Evolutionary conservation across 768 basidiomycete species (phyloP), one percentile per base, ranked within the genome.

Genomic region (Boletales sp.): DNA sequence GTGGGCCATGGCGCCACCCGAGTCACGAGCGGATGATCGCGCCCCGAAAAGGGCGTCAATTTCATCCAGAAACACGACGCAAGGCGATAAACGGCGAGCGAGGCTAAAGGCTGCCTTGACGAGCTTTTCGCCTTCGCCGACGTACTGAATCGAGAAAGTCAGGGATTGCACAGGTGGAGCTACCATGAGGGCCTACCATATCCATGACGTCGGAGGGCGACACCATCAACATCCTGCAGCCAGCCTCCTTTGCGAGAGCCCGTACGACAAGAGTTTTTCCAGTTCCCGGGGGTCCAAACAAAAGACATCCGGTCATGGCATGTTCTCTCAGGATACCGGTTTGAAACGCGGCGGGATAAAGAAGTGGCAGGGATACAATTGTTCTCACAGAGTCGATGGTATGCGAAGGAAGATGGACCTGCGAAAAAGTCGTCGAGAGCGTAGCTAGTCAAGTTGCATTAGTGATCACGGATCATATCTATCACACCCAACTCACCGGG

Each of bases 171-270:
- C 36, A 11, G 41, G 25, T 7, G 30, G 21, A 51, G 8, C 8
- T 17, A 46, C n/a, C 30, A 28, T 10, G 2, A 44, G 18, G 43
- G 64, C 78, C 41, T 54, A 90, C 90, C 90, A 94, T 94, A 65
- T 96, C 93, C 84, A 94, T 92, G 41, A 97, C 89, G 63, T 97
- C 94, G 10, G 92, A 91, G 7, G 94, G 91, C 39, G 89, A 86
- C 42, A 97, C 77, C 11, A 84, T 81, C 62, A 97, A 71, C 94
- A 97, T 97, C 44, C 91, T 79, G 57, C 92, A 94, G 5, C 93
- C 94, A 42, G 91, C 91, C 67, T 96, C 94, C 61, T 87, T 89
- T 3, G 94, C 94, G 10, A 97, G 77, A 17, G 94, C 94, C 41
- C 92, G 83, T 10, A 92, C 91, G 10, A 93, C 78, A 14, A 94